Base-by-base conservation (phyloP, 1,139 yeast species). In the Yamadazyma dushanensis region DNA sequence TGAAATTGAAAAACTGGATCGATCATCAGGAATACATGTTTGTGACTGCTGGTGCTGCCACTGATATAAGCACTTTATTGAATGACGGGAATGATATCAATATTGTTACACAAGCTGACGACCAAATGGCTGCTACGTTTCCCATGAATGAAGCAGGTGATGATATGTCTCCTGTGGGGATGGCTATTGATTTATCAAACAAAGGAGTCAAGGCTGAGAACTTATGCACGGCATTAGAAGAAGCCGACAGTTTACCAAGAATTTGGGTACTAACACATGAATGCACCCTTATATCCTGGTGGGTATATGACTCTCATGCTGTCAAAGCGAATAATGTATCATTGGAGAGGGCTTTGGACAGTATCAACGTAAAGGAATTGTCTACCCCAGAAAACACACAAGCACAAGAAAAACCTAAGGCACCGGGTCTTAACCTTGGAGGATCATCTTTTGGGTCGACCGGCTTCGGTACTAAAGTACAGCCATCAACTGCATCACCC, bases 161-260 rank as follows among this genome's bases (percentile, higher is more conserved):
- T 34, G 95, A 86, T 51, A 73, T 84, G 5, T 75, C 85, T 2
- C 80, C 90, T 0, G 62, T 84, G 15, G 96, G 96, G 2, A 47
- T 84, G 22, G 78, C 76, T 0, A 35, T 86, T 3, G 95, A 86
- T 52, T 50, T 80, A 11, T 61, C 73, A 5, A 63, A 77, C 4
- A 53, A 56, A 1, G 66, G 65, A 5, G 38, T 49, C 1, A 49
- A 47, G 2, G 78, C 81, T 2, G 36, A 51, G 3, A 72, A 75
- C 19, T 87, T 92, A 0, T 75, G 80, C 45, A 57, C 64, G 8
- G 80, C 80, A 4, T 70, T 82, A 4, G 87, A 82, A 3, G 62
- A 59, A 30, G 74, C 75, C 5, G 49, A 37, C 4, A 75, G 70
- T 0, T 64, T 84, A 40, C 95, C 95, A 0, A 67, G 83, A 29